phyloP scores from a whole-genome alignment of 2,329 filamentous ascomycete genomes.

The Fusarium lyarnte region DNA sequence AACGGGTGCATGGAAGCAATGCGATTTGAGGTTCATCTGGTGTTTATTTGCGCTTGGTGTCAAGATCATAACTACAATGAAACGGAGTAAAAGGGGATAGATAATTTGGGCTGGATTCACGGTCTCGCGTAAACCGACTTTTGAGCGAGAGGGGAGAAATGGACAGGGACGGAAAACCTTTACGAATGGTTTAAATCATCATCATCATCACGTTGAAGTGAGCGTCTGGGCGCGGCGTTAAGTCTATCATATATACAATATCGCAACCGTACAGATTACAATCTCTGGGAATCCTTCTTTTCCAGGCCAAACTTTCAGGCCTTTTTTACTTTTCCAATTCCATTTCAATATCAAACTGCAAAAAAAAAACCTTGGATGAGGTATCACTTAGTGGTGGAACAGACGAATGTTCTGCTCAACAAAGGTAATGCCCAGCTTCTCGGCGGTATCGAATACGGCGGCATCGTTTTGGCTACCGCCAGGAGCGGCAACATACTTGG shows the following conservation, averaged over 20 bases:
- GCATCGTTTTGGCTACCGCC: conserved; percentile 88
- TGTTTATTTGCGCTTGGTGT: conserved; percentile 13
- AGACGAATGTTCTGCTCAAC: conserved; percentile 88
- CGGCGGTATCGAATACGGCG: conserved; percentile 85
- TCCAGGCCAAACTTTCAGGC: neutral
- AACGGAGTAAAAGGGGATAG: conserved; percentile 30
- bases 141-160: conserved; percentile 9
- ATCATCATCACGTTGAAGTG: conserved; percentile 41
- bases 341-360: conserved; percentile 9
- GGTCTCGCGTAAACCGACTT: conserved; percentile 5
- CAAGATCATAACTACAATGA: conserved; percentile 1
- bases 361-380: conserved; percentile 23
- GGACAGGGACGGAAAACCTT: neutral
- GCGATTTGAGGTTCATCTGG: conserved; percentile 25
- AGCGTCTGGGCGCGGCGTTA: conserved; percentile 33
- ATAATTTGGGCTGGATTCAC: neutral
- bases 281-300: conserved; percentile 22
- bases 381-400: conserved; percentile 38
- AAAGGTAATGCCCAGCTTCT: conserved; percentile 92
- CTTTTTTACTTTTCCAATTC: conserved; percentile 18
- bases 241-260: conserved; percentile 40
- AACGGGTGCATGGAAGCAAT: neutral
- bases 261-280: conserved; percentile 25
- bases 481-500: conserved; percentile 95
- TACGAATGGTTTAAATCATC: conserved; percentile 23